Base-by-base conservation (phyloP, 306 rosid species). In the Ziziphus jujuba region DNA sequence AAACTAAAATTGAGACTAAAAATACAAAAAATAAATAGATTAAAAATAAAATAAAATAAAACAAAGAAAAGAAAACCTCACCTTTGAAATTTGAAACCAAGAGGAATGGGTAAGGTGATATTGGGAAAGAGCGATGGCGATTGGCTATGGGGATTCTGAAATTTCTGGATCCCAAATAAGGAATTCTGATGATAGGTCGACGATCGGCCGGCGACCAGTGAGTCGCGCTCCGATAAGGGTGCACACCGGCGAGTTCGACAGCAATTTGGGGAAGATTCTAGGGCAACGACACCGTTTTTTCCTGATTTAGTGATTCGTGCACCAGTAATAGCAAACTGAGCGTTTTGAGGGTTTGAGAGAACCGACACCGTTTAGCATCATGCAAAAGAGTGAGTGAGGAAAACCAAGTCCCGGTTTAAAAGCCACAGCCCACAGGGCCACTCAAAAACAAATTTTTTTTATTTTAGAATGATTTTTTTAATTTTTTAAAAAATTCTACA, bases 281-380 rank as follows among this genome's bases (percentile, higher is more conserved):
- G 33, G 33, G 15, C 71, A 52, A 66, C 71, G 71, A 66, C 60
- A 25, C 71, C 61, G 61, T 66, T 66, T 66, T 66, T 50, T 50
- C 22, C 55, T 16, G 9, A 6, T 50, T n/a, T 17, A 50, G 9
- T 40, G 43, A 54, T 17, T 13, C 9, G 44, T 49, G 33, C n/a
- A 22, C 14, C 6, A 43, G 34, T 34, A n/a, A 28, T 17, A 10
- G 0, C 20, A 16, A 36, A 20, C 65, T 21, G 10, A 22, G 25
- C 20, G 45, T 33, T n/a, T 49, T 61, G 12, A 31, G 44, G 44
- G 7, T 34, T 20, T 17, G 11, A 15, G 1, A 20, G 69, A 63
- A 63, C 67, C 67, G 67, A 63, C 67, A 45, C 67, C 67, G 67
- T 63, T 63, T 63, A 63, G 53, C 67, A 62, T 40, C 40, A 38